Conservation (phyloP, 768 basidiomycete species). For the Hortiboletus flavorubellus region DNA sequence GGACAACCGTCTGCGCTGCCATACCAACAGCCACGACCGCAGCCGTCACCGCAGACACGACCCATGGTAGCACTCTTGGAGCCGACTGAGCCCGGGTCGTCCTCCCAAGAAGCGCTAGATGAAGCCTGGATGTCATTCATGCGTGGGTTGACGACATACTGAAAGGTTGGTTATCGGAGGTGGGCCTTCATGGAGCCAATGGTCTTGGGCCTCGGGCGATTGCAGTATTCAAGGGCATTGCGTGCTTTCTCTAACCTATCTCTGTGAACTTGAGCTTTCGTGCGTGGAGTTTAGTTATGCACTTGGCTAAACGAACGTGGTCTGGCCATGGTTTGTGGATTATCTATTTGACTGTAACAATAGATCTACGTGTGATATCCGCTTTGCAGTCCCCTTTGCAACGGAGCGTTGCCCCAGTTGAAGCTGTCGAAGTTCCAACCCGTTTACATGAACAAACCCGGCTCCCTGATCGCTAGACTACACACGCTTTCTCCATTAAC, state of each 20-base stretch:
- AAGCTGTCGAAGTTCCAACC: background rate
- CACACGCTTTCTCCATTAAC: no score
- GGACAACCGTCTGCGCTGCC: slow-evolving; percentile 6
- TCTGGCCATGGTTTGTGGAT: background rate
- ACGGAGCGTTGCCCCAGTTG: no score
- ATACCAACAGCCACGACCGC: background rate
- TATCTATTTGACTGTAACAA: background rate
- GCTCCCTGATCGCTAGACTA: no score
- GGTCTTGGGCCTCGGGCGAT: background rate
- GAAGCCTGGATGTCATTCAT: slow-evolving; percentile 62
- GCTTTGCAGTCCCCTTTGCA: background rate
- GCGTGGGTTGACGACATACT: slow-evolving; percentile 41
- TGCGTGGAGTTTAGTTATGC: background rate
- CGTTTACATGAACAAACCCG: background rate
- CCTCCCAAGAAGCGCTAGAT: slow-evolving; percentile 52
- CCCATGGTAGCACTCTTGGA: slow-evolving; percentile 35
- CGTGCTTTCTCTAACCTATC: background rate
- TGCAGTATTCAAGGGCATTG: background rate
- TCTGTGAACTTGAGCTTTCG: background rate
- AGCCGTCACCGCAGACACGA: slow-evolving; percentile 5
- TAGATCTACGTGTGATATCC: background rate
- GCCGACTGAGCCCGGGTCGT: slow-evolving; percentile 58
- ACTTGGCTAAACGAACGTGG: background rate
- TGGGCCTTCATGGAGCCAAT: background rate
- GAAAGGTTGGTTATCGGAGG: slow-evolving; percentile 21